Base-by-base conservation (phyloP, 768 basidiomycete genomes). In the Lentinus tigrinus region DNA sequence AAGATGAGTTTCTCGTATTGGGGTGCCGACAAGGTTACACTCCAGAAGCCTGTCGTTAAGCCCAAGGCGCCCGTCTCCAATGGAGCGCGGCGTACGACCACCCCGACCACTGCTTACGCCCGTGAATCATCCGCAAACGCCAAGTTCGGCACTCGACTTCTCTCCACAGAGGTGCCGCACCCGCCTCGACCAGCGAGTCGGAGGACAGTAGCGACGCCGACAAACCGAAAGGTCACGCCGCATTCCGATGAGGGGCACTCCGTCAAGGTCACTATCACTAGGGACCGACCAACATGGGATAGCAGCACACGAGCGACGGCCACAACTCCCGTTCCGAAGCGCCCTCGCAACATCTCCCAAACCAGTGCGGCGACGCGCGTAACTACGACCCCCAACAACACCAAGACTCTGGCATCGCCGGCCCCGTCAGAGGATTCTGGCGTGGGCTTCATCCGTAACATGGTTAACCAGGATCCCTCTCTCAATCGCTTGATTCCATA, bases 1-100 rank as follows among this genome's bases (percentile, higher is more conserved):
- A 93, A 93, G 72, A 93, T 93, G 92, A 91, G 89, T 76, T 93
- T 93, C 74, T 93, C 91, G 5, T 95, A 93, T 69, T 93, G 91
- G 91, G 91, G 92, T 24, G 92, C 92, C 31, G 92, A 94, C 76
- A 92, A 92, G 73, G 82, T 94, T 66, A 94, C 92, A 1, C 83
- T 94, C 21, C 89, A 92, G 70, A 89, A 89, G 64, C 89, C 91
- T 2, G 71, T 85, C 39, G 70, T 86, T 65, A 88, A 87, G 68
- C 72, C 73, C 37, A 71, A 71, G 55, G 70, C 71, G 24, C 62
- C 69, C n/a, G 23, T 61, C 26, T 68, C 74, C 17, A 63, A 56
- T 31, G 65, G 65, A 31, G 51, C 65, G 34, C 74, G 78, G 50
- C 72, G 77, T 43, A 70, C 63, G 65, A 72, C 72, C 26, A 65